These are phyloP conservation scores for Mariannaea elegans DNA, from an alignment of 2,329 filamentous ascomycete genomes.

Conservation along the genomic window DNA sequence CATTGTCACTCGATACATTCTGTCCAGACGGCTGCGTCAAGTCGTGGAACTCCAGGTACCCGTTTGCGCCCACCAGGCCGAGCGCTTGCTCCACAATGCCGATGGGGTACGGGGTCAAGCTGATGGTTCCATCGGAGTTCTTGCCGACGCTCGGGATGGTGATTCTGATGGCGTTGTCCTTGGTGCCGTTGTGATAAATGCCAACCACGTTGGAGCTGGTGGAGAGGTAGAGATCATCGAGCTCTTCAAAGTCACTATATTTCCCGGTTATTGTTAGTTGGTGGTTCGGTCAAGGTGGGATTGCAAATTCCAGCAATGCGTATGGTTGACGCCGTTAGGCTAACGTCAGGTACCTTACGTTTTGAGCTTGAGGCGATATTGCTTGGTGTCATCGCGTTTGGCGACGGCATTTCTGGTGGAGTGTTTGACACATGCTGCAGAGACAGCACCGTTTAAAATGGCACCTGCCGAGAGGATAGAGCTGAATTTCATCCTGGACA, in stretches of 20 bases:
- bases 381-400: neutral
- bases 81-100: constrained; percentile 19
- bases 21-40: constrained; percentile 1
- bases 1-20: neutral
- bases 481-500: constrained; percentile 20
- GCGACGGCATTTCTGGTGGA: neutral
- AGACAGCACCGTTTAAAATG: constrained; percentile 4
- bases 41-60: constrained; percentile 19
- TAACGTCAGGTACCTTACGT: constrained; percentile 3
- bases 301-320: neutral
- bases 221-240: constrained; percentile 19
- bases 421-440: neutral
- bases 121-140: neutral
- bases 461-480: constrained; percentile 11
- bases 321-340: neutral
- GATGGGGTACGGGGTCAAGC: constrained; percentile 10
- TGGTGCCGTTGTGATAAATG: constrained; percentile 4
- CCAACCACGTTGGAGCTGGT: neutral
- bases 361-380: constrained; percentile 16
- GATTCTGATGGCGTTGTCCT: neutral
- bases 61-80: constrained; percentile 14
- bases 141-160: neutral
- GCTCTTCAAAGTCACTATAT: neutral
- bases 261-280: neutral
- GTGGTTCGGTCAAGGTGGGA: neutral